These are phyloP conservation scores for Raphanus sativus DNA, from an alignment of 345 rosid species.

Conservation along the genomic window DNA sequence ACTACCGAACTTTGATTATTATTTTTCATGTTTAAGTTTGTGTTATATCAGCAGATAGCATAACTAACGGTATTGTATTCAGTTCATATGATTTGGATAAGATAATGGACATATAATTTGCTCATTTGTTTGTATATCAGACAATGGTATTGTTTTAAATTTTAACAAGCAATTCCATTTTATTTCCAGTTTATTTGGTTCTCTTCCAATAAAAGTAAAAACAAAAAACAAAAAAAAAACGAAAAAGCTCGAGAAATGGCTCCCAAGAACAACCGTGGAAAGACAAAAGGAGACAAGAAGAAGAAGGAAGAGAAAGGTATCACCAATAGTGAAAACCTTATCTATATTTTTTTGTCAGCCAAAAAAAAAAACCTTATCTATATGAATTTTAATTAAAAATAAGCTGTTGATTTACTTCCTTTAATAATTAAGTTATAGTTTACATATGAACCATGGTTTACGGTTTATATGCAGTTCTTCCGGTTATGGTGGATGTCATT, in stretches of 20 bases:
- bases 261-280: slow-evolving; percentile 89
- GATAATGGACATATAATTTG: neutral
- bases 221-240: neutral
- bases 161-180: neutral
- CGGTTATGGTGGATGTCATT: slow-evolving; percentile 78
- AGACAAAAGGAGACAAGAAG: slow-evolving; percentile 92
- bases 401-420: neutral
- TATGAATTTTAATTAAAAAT: neutral
- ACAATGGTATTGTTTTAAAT: slow-evolving; percentile 16
- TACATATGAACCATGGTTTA: slow-evolving; percentile 2
- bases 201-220: slow-evolving; percentile 7
- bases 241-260: slow-evolving; percentile 61
- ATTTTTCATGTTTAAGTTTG: neutral
- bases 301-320: slow-evolving; percentile 96
- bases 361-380: neutral
- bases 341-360: neutral
- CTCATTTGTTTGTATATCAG: neutral
- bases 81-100: slow-evolving; percentile 22
- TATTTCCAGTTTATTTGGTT: slow-evolving; percentile 22
- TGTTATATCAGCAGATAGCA: neutral
- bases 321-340: neutral
- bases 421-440: neutral
- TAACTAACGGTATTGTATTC: neutral
- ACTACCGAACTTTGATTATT: neutral
- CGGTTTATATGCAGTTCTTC: slow-evolving; percentile 71